Evolutionary conservation across 345 rosid genomes (phyloP).

Genomic region (Euphorbia lathyris): DNA sequence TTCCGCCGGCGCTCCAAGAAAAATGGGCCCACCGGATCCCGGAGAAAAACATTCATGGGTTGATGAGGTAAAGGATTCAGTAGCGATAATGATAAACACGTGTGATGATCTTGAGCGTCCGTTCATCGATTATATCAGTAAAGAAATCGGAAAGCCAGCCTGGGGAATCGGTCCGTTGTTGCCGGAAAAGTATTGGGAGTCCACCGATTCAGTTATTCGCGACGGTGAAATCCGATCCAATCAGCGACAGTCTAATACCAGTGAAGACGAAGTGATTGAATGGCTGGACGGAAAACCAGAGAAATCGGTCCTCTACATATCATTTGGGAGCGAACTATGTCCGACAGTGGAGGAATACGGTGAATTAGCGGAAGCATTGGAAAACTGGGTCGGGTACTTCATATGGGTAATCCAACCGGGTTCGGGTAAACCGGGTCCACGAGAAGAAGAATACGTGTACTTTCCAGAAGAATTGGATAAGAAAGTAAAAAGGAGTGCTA

Average conservation of each 20-base stretch:
- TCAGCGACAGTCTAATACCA: conserved; percentile 23
- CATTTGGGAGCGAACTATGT: conserved; percentile 42
- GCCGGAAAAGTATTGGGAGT: conserved; percentile 36
- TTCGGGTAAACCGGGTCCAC: conserved; percentile 18
- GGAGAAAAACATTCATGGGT: neutral
- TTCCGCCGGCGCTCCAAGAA: neutral
- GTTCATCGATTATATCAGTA: conserved; percentile 26
- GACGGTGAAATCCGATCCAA: conserved; percentile 29
- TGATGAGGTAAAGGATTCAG: neutral
- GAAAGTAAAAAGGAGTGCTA: conserved; percentile 22
- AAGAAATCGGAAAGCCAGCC: conserved; percentile 32
- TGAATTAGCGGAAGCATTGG: conserved; percentile 23
- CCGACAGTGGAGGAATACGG: conserved; percentile 28
- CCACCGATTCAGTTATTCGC: conserved; percentile 28
- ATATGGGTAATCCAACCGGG: conserved; percentile 31
- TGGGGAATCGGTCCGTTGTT: conserved; percentile 48
- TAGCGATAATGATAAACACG: conserved; percentile 16
- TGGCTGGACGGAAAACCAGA: conserved; percentile 39
- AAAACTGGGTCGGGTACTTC: conserved; percentile 16
- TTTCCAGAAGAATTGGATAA: conserved; percentile 22
- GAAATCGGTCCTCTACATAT: conserved; percentile 39
- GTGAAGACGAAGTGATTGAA: conserved; percentile 27
- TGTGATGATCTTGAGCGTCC: conserved; percentile 38
- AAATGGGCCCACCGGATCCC: neutral
- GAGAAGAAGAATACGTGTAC: neutral